phyloP scores from a whole-genome alignment of 1,284 basidiomycete genomes.

The Apiotrichum veenhuisii region DNA sequence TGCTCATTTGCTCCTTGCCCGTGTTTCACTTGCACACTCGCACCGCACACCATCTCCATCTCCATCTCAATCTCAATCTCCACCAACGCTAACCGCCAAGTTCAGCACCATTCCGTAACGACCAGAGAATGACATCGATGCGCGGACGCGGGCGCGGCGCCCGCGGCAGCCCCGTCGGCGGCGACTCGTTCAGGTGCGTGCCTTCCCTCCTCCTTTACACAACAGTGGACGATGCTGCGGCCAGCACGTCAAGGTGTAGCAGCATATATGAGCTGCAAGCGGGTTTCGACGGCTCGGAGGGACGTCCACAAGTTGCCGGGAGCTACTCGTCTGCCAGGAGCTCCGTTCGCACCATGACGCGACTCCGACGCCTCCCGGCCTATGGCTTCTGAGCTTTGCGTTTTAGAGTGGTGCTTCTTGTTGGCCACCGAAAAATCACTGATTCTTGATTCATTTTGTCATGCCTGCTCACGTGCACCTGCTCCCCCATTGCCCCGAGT shows the following conservation, averaged over 20 bases:
- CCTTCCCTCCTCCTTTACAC: no score
- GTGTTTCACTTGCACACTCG: no score
- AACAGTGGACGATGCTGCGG: no score
- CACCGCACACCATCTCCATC: no score
- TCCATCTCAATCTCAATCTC: neutral
- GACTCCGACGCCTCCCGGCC: neutral
- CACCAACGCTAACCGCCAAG: neutral
- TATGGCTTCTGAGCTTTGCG: neutral
- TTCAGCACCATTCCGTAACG: constrained; percentile 4
- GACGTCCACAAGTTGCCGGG: no score
- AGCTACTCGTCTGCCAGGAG: neutral
- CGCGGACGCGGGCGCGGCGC: constrained; percentile 22
- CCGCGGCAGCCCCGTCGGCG: constrained; percentile 17
- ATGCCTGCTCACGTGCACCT: neutral
- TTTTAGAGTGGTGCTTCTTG: no score
- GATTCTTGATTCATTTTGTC: neutral
- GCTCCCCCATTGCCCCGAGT: neutral
- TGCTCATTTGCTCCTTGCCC: no score
- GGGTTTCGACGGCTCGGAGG: no score
- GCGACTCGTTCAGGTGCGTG: constrained; percentile 14
- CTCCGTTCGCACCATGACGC: neutral
- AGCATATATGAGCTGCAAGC: no score
- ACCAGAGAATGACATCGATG: constrained; percentile 19
- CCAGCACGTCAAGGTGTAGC: no score
- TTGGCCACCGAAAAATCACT: neutral